These are phyloP conservation scores for Eucalyptus guilfoylei DNA, from an alignment of 345 rosid genomes.

Conservation along the genomic window DNA sequence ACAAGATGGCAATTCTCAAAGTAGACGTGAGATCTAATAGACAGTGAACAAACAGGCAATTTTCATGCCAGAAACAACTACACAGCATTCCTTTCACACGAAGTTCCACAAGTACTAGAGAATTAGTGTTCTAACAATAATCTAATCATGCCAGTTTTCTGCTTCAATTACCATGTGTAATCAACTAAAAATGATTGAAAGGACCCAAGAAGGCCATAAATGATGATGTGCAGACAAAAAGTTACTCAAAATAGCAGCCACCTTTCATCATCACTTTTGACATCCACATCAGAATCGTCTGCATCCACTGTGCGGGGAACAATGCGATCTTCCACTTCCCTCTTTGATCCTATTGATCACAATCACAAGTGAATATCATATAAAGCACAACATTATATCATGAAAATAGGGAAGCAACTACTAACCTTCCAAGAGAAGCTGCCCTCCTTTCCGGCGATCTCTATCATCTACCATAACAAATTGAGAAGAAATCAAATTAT, in stretches of 20 bases:
- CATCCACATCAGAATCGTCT: background rate
- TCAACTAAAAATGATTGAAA: background rate
- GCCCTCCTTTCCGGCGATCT: constrained; percentile 72
- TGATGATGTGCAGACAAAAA: background rate
- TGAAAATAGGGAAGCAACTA: background rate
- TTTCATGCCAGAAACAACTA: background rate
- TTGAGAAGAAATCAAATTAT: background rate
- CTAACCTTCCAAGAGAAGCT: constrained; percentile 73
- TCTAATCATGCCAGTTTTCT: background rate
- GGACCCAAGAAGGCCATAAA: background rate
- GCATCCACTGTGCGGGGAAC: constrained; percentile 84
- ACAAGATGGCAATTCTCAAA: background rate
- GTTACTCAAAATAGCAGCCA: background rate
- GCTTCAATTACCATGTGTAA: background rate
- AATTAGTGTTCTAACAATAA: background rate
- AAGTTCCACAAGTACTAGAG: background rate
- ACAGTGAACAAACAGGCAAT: background rate
- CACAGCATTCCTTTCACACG: background rate
- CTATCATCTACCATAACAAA: constrained; percentile 55
- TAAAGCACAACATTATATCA: background rate
- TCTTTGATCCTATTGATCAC: constrained; percentile 37
- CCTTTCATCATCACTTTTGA: background rate
- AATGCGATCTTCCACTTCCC: constrained; percentile 79
- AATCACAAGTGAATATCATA: background rate
- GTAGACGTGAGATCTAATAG: background rate